Conservation (phyloP, 108 stramenopile genomes). For the Nitzschia sp. region DNA sequence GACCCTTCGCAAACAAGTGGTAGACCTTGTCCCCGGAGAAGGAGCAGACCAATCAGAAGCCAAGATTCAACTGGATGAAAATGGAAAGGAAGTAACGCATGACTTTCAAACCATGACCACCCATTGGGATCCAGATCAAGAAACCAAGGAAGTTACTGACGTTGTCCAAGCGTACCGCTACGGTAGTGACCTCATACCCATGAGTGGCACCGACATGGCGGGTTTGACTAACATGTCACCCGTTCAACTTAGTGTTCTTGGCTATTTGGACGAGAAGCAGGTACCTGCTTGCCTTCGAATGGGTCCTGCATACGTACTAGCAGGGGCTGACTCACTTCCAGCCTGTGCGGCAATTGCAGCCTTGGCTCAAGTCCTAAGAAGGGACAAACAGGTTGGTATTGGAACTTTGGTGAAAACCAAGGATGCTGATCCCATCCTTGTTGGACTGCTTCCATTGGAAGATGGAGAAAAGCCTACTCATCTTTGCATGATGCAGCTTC, state of each 20-base stretch:
- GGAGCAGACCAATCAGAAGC: conserved; percentile 30
- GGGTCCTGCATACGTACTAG: conserved; percentile 65
- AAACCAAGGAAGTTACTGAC: conserved; percentile 36
- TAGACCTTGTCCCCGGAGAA: conserved; percentile 6
- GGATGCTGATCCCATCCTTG: conserved; percentile 68
- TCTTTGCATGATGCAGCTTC: conserved; percentile 69
- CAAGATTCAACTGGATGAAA: conserved; percentile 42
- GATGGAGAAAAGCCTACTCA: conserved; percentile 30
- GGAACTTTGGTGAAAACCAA: conserved; percentile 66
- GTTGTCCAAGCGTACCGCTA: conserved; percentile 60
- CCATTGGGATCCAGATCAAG: conserved; percentile 53
- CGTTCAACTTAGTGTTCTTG: conserved; percentile 61
- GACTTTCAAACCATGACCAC: conserved; percentile 32
- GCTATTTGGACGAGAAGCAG: conserved; percentile 48
- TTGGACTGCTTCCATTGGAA: conserved; percentile 61
- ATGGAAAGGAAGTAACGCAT: conserved; percentile 42
- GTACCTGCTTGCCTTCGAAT: conserved; percentile 45
- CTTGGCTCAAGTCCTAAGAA: conserved; percentile 60
- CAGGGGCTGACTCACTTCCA: conserved; percentile 57
- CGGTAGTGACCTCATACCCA: conserved; percentile 71
- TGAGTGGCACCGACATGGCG: conserved; percentile 66
- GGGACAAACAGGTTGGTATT: conserved; percentile 56
- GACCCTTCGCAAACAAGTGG: conserved; percentile 35
- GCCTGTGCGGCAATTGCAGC: conserved; percentile 69
- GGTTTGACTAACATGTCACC: conserved; percentile 52